Percentiles rank a stretch among this genome's conserved stretches.
phyloP scores from a whole-genome alignment of 371 early-diverging fungal species.

The Apophysomyces ossiformis region DNA sequence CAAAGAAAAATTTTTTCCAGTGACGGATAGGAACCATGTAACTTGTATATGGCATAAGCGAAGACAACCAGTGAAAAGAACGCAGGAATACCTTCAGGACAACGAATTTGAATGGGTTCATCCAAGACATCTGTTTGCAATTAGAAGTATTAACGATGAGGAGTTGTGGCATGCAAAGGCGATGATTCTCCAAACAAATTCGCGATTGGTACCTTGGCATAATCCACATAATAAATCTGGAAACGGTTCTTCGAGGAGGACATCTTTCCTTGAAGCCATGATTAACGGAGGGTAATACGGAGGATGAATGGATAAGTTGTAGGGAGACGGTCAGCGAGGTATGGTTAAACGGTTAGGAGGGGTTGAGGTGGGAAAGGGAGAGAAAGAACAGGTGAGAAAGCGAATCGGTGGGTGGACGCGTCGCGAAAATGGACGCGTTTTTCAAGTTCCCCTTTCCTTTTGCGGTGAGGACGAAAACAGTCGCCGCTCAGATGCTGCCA shows the following conservation, averaged over 20 bases:
- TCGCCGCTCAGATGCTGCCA: background rate
- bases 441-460: background rate
- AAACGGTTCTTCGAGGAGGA: slow-evolving; percentile 44
- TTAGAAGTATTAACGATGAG: background rate
- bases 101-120: slow-evolving; percentile 56
- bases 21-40: background rate
- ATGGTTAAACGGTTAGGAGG: background rate
- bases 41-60: background rate
- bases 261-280: slow-evolving; percentile 31
- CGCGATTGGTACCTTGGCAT: slow-evolving; percentile 39
- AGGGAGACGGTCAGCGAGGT: slow-evolving; percentile 3
- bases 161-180: background rate
- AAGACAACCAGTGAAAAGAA: background rate
- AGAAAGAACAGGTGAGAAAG: slow-evolving; percentile 13
- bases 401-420: slow-evolving; percentile 6
- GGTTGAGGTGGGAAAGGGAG: slow-evolving; percentile 9
- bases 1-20: slow-evolving; percentile 1
- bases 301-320: background rate
- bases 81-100: slow-evolving; percentile 49
- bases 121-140: slow-evolving; percentile 44
- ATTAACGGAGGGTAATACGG: background rate
- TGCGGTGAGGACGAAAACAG: slow-evolving; percentile 1
- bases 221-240: slow-evolving; percentile 53
- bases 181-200: background rate
- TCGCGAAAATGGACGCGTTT: slow-evolving; percentile 9